These are phyloP conservation scores for Annulohypoxylon nitens DNA, from an alignment of 495 filamentous ascomycete genomes.

Conservation along the genomic window DNA sequence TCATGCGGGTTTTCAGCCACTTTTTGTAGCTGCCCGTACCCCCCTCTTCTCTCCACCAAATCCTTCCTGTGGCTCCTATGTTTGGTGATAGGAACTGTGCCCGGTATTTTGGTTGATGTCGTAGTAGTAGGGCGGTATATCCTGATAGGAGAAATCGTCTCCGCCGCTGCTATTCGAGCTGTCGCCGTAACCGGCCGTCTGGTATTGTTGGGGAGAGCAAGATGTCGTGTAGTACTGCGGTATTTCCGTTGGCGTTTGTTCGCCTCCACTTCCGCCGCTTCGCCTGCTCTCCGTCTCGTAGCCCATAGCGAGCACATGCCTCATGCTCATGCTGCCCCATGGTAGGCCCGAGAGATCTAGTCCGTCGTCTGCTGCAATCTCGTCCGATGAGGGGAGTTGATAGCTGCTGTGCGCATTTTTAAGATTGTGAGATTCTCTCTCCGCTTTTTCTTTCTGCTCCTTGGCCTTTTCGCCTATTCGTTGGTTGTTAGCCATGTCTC, in stretches of 20 bases:
- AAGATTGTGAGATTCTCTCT: constrained; percentile 69
- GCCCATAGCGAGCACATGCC: constrained; percentile 66
- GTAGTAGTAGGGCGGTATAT: constrained; percentile 49
- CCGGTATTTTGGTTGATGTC: constrained; percentile 43
- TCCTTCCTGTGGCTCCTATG: constrained; percentile 11
- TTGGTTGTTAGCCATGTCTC: constrained; percentile 34
- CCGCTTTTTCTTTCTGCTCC: constrained; percentile 68
- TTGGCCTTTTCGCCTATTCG: constrained; percentile 69
- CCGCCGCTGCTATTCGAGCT: constrained; percentile 47
- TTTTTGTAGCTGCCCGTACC: constrained; percentile 12
- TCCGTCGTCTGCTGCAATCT: constrained; percentile 58
- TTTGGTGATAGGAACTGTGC: constrained; percentile 29
- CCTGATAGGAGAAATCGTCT: constrained; percentile 46
- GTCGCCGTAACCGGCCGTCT: constrained; percentile 41
- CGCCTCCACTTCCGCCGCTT: constrained; percentile 43
- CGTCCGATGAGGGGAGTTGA: constrained; percentile 64
- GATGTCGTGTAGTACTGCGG: constrained; percentile 40
- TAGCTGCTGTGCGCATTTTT: constrained; percentile 68
- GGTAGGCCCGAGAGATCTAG: constrained; percentile 69
- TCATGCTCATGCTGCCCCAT: constrained; percentile 72
- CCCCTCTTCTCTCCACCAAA: background rate
- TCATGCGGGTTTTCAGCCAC: constrained; percentile 11
- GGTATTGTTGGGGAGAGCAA: constrained; percentile 45
- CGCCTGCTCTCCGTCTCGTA: constrained; percentile 60
- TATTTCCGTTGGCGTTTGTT: constrained; percentile 14